A percentile compares a stretch with the other conserved stretches of the same genome.
Evolutionary conservation across 2,329 filamentous ascomycete genomes (phyloP).

Genomic region (Talaromyces amestolkiae): DNA sequence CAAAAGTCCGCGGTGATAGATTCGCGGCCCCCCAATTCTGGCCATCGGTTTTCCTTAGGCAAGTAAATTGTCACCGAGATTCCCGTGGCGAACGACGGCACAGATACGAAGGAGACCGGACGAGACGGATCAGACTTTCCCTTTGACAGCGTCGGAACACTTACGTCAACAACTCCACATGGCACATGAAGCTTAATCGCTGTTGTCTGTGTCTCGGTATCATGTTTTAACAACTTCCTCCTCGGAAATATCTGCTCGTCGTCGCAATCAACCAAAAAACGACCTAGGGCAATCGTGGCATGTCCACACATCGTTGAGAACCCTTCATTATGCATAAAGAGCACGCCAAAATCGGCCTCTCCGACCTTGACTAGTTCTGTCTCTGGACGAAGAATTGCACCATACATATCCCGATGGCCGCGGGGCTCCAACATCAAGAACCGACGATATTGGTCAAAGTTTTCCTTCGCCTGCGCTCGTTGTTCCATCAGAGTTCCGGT

Average conservation of each 20-base stretch:
- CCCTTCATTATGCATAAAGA: constrained; percentile 50
- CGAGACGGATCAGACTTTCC: constrained; percentile 24
- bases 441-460: constrained; percentile 44
- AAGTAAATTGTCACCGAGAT: constrained; percentile 15
- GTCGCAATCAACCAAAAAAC: constrained; percentile 44
- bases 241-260: constrained; percentile 35
- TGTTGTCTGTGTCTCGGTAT: constrained; percentile 23
- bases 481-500: constrained; percentile 26
- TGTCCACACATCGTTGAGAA: constrained; percentile 55
- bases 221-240: background rate
- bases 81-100: background rate
- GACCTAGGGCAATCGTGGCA: constrained; percentile 51
- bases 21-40: background rate
- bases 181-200: constrained; percentile 45
- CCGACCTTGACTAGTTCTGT: constrained; percentile 43
- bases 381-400: constrained; percentile 44
- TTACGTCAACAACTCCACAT: constrained; percentile 44
- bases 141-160: constrained; percentile 38
- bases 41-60: constrained; percentile 3
- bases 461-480: constrained; percentile 33
- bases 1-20: background rate
- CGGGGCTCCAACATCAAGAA: constrained; percentile 49
- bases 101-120: constrained; percentile 5
- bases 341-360: constrained; percentile 30
- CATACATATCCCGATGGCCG: constrained; percentile 54